Base-by-base conservation (phyloP, 345 rosid genomes). In the Clausena lansium region DNA sequence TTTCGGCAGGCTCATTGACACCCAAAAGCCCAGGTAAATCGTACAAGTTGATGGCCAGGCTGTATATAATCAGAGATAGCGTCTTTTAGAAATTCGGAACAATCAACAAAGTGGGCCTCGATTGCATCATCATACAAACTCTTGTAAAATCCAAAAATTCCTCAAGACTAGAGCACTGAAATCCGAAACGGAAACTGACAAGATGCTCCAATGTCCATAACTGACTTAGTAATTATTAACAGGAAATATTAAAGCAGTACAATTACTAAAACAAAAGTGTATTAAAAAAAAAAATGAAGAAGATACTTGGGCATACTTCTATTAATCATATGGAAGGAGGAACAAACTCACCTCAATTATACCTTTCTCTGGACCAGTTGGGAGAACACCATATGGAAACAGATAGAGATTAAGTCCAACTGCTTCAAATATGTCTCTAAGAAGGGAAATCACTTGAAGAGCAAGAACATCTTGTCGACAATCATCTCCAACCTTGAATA, bases 381-480 rank as follows among this genome's bases (percentile, higher is more conserved):
- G 99, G 82, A 96, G 97, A 84, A 96, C 99, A 84, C 97, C 98
- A 81, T 96, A 96, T 76, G 99, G 99, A 82, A 91, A 94, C 72
- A 96, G 74, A 85, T 96, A 96, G 45, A 96, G 89, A 82, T 94
- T 87, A 76, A 96, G 82, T 81, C 97, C 98, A 65, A 89, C 92
- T 22, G 99, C 97, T 78, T 87, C 81, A 91, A 90, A 94, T 86
- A 92, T 89, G 80, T 94, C 99, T 84, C 94, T 86, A 60, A 94
- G 92, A 85, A 94, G 95, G 57, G 98, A 77, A 86, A 96, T 92
- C 68, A 97, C 99, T 91, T 97, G 99, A 80, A 94, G 97, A 68
- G 98, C 99, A 84, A 97, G 95, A 79, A 97, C 98, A 84, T 97
- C 99, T 89, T 94, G 99, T 41, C 98, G 92, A 81, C 99, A 97